phyloP scores from a whole-genome alignment of 306 rosid genomes.

The Morella rubra region DNA sequence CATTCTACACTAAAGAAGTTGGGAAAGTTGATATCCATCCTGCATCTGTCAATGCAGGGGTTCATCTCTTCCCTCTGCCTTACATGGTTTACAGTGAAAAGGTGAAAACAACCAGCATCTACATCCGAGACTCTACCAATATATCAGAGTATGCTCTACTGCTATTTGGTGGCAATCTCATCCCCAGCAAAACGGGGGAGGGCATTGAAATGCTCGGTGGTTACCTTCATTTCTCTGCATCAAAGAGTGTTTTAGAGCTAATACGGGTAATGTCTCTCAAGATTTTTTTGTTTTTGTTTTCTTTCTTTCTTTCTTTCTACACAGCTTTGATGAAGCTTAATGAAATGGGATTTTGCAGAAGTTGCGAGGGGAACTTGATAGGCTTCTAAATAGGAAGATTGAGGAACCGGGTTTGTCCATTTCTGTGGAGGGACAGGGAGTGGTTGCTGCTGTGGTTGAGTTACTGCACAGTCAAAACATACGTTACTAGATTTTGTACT shows the following conservation, averaged over 20 bases:
- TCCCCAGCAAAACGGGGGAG: slow-evolving; percentile 65
- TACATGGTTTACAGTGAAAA: slow-evolving; percentile 95
- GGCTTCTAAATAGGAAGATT: slow-evolving; percentile 77
- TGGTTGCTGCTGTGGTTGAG: slow-evolving; percentile 84
- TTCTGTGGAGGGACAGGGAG: slow-evolving; percentile 71
- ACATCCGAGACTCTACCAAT: slow-evolving; percentile 80
- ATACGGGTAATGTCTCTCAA: slow-evolving; percentile 57
- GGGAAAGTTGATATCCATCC: slow-evolving; percentile 97
- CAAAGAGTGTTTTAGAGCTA: slow-evolving; percentile 76
- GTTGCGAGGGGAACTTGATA: slow-evolving; percentile 82
- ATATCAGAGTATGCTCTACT: slow-evolving; percentile 91
- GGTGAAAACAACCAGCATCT: slow-evolving; percentile 81
- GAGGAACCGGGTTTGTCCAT: slow-evolving; percentile 79
- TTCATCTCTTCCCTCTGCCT: slow-evolving; percentile 91
- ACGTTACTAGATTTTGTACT: neutral
- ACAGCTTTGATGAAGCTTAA: slow-evolving; percentile 11
- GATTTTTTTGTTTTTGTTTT: neutral
- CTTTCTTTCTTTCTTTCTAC: neutral
- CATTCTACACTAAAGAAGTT: slow-evolving; percentile 87
- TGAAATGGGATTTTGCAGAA: slow-evolving; percentile 51
- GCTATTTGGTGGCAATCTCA: slow-evolving; percentile 83
- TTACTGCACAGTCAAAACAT: slow-evolving; percentile 58
- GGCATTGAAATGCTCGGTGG: slow-evolving; percentile 99
- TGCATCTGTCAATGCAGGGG: slow-evolving; percentile 89
- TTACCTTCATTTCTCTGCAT: slow-evolving; percentile 93